Base-by-base conservation (phyloP, 2,329 filamentous ascomycete species). In the Trichothecium sympodiale region DNA sequence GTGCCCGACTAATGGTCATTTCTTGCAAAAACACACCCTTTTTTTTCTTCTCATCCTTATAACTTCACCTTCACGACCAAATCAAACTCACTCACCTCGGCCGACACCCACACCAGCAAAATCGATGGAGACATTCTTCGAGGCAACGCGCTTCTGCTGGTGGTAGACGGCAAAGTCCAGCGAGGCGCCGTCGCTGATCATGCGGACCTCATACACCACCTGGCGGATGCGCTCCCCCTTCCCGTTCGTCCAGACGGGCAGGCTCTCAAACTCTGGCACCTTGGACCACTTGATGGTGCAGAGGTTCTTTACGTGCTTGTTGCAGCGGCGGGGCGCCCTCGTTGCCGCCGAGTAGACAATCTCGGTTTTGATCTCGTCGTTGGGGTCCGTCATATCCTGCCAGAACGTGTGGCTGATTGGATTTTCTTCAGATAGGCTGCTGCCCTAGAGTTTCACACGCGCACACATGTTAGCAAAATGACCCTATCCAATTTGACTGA, bases 81-180 rank as follows among this genome's bases (percentile, higher is more conserved):
- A n/a, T n/a, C n/a, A n/a, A n/a, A n/a, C n/a, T n/a, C n/a, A n/a
- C n/a, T n/a, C n/a, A n/a, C n/a, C n/a, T n/a, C 20, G 20, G 10
- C 20, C 20, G 10, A 25, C 20, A 6, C 20, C 31, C 5, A 2
- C 5, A 43, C 17, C 46, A 8, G 33, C 8, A 17, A 51, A 55
- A 0, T 45, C 18, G 2, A 55, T 42, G 0, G 40, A 29, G 1
- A 56, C 32, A 12, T 47, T 44, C 13, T 40, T 34, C 0, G 35
- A 37, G 0, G 41, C 49, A 0, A 54, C 38, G 1, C 33, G 39
- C 3, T 43, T 35, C 0, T 39, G 45, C 1, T 45, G 1, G 0
- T 44, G 34, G 3, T 40, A 37, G 3, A 52, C 10, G 0, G 40
- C 29, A 10, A 56, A 53, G 25, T 54, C 50, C 2, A 47, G 28